phyloP scores from a whole-genome alignment of 2,329 filamentous ascomycete species.

The Colletotrichum graminicola region DNA sequence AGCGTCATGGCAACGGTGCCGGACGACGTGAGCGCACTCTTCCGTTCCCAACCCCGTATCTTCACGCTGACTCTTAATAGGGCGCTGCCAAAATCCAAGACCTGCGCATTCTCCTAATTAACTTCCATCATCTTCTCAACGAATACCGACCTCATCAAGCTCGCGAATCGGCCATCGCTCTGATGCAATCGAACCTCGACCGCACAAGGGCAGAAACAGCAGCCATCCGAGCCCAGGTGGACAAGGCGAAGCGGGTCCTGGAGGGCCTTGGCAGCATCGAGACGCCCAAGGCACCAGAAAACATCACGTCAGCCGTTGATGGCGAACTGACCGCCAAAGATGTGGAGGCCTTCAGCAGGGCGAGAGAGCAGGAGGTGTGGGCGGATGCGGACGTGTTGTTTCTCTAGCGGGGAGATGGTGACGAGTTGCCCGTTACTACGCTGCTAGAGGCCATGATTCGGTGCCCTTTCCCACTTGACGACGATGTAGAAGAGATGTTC shows the following conservation, averaged over 20 bases:
- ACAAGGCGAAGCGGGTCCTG: slow-evolving; percentile 80
- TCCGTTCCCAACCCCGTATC: not conserved
- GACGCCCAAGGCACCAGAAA: slow-evolving; percentile 43
- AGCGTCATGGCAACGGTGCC: slow-evolving; percentile 79
- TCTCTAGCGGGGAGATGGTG: slow-evolving; percentile 44
- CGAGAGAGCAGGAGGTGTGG: slow-evolving; percentile 54
- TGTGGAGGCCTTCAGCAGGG: slow-evolving; percentile 1
- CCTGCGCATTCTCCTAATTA: slow-evolving; percentile 85
- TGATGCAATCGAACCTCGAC: slow-evolving; percentile 89
- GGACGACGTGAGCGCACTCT: slow-evolving; percentile 55
- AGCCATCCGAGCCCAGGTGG: slow-evolving; percentile 73
- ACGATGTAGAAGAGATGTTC: not conserved
- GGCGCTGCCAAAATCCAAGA: slow-evolving; percentile 81
- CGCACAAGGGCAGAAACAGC: slow-evolving; percentile 79
- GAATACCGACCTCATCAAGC: slow-evolving; percentile 95
- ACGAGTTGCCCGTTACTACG: not conserved
- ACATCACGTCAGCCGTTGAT: not conserved
- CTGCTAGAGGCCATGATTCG: too few relatives aligned
- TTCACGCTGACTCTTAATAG: slow-evolving; percentile 48
- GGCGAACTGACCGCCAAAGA: slow-evolving; percentile 20
- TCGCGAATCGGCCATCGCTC: slow-evolving; percentile 84
- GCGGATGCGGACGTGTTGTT: slow-evolving; percentile 57
- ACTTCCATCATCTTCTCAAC: slow-evolving; percentile 93
- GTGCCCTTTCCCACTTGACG: not conserved
- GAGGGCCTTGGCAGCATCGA: slow-evolving; percentile 73